Evolutionary conservation across 2,329 filamentous ascomycete species (phyloP).

Genomic region (Exserohilum rostratum): DNA sequence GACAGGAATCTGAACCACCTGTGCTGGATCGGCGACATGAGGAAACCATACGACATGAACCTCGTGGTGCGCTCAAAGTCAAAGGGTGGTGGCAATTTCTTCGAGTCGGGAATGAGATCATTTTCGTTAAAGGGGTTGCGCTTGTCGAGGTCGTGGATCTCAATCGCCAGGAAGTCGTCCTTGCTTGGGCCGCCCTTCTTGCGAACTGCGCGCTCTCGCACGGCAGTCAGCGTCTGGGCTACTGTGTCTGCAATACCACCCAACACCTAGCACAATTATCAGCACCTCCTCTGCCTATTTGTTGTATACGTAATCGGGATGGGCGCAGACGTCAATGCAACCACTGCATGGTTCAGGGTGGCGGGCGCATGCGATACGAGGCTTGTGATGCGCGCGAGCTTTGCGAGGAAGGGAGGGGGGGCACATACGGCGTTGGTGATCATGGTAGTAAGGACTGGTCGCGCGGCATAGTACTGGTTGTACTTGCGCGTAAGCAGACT

Average conservation of each 20-base stretch:
- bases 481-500: slow-evolving; percentile 84
- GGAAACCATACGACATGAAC: slow-evolving; percentile 97
- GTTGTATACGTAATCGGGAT: neutral
- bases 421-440: slow-evolving; percentile 85
- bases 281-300: slow-evolving; percentile 8
- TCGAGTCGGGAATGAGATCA: slow-evolving; percentile 70
- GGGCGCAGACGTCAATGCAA: neutral
- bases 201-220: slow-evolving; percentile 70
- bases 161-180: slow-evolving; percentile 78
- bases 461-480: slow-evolving; percentile 91
- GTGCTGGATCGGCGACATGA: slow-evolving; percentile 94
- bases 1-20: slow-evolving; percentile 93
- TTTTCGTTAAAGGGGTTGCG: slow-evolving; percentile 71
- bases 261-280: slow-evolving; percentile 59
- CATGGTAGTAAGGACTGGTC: slow-evolving; percentile 97
- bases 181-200: slow-evolving; percentile 70
- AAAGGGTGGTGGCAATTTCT: slow-evolving; percentile 76
- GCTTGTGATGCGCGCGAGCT: neutral
- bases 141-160: slow-evolving; percentile 85
- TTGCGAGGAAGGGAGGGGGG: neutral
- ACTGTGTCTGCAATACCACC: slow-evolving; percentile 96
- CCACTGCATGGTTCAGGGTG: neutral
- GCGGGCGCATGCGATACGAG: neutral
- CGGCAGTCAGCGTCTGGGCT: slow-evolving; percentile 87
- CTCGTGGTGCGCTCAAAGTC: slow-evolving; percentile 93